Conservation (phyloP, 2,329 filamentous ascomycete genomes). For the Gaeumannomyces tritici region DNA sequence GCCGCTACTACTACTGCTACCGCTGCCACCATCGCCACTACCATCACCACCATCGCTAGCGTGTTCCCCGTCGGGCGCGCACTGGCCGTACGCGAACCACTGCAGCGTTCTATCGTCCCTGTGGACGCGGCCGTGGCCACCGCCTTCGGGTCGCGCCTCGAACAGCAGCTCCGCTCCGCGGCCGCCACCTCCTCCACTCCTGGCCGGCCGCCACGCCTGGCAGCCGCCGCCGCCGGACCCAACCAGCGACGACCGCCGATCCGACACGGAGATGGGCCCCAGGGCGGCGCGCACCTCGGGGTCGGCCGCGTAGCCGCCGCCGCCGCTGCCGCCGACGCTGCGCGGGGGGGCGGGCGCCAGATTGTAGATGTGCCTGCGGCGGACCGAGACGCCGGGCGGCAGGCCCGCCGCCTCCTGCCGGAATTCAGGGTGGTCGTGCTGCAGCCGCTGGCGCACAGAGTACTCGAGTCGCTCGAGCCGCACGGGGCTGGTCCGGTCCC, state of each 20-base stretch:
- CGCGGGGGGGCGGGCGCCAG: not conserved
- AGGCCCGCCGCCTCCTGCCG: no score
- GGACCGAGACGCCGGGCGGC: not conserved
- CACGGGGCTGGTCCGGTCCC: not conserved
- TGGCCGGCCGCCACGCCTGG: not conserved
- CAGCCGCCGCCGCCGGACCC: not conserved
- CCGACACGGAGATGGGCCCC: no score
- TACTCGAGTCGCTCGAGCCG: conserved; percentile 2
- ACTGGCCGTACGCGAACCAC: not conserved
- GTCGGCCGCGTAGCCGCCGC: not conserved
- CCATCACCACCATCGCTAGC: not conserved
- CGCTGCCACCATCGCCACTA: no score
- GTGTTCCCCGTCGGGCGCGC: not conserved
- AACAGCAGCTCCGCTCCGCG: not conserved
- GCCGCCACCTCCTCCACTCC: not conserved
- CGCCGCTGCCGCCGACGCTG: not conserved
- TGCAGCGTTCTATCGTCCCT: not conserved
- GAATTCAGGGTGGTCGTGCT: no score
- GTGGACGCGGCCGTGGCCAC: not conserved
- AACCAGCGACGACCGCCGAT: not conserved
- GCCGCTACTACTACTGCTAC: no score
- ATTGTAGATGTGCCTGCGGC: not conserved
- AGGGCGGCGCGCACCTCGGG: not conserved
- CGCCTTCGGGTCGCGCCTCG: not conserved
- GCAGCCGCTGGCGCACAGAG: not conserved